A percentile compares a stretch with the other conserved stretches of the same genome.
Evolutionary conservation across 768 basidiomycete genomes (phyloP).

Genomic region (Suillus americanus): DNA sequence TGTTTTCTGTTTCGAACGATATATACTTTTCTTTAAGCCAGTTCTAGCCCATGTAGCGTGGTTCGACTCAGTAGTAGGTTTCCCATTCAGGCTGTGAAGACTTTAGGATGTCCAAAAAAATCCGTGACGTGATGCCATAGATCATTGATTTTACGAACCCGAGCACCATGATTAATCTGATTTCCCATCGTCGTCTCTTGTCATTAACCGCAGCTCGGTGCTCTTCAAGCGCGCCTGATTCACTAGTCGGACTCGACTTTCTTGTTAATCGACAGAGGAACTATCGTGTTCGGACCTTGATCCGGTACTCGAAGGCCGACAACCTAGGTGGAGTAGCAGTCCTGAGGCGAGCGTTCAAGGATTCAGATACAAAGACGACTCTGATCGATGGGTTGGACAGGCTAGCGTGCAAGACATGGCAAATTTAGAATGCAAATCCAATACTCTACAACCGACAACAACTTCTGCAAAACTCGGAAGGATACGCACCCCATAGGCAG

Average conservation of each 20-base stretch:
- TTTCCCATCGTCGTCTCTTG: neutral
- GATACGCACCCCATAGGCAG: neutral
- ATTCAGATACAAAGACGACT: neutral
- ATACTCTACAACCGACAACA: neutral
- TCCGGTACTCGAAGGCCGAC: too few relatives aligned
- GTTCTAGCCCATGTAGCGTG: neutral
- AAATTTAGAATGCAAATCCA: constrained; percentile 1
- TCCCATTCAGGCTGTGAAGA: neutral
- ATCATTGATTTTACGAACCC: neutral
- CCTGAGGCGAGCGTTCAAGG: neutral
- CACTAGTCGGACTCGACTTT: neutral
- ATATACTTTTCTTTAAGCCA: neutral
- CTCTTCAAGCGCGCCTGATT: neutral
- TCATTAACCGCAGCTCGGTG: neutral
- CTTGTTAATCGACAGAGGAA: neutral
- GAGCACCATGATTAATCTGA: neutral
- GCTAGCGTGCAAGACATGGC: neutral
- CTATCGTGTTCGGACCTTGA: neutral
- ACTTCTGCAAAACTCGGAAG: neutral
- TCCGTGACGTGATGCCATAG: neutral
- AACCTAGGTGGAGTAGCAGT: neutral
- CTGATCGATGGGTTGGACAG: constrained; percentile 1
- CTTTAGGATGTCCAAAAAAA: neutral
- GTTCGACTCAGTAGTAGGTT: neutral
- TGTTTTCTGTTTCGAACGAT: neutral